Base-by-base conservation (phyloP, 176 grass and related monocot genomes). In the Zoysia pacifica region DNA sequence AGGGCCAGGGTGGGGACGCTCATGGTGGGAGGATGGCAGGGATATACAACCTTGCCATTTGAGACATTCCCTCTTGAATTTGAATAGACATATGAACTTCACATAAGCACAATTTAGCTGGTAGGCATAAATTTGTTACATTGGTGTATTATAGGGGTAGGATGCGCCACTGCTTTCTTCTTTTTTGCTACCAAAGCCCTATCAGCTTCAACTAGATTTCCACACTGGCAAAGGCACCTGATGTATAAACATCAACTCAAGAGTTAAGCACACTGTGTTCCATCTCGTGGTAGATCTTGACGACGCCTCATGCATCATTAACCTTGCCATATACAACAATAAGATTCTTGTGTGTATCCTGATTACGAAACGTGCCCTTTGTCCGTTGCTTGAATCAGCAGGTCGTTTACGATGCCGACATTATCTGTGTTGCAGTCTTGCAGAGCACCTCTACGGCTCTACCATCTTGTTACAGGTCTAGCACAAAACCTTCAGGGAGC, bases 281-380 rank as follows among this genome's bases (percentile, higher is more conserved):
- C 86, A 98, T 94, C 73, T 98, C 92, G 73, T 91, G 74, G 60
- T 94, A 98, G 75, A 88, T 66, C 83, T 72, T 89, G 20, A 91
- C 74, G 52, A 91, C 59, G 45, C 93, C 88, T 82, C 84, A 42
- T 12, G 48, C 43, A 67, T 98, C 70, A 75, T 82, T 50, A 49
- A 46, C 79, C 11, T 59, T 81, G 11, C 58, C 46, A 81, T 94
- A 94, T 53, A 90, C 92, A 54, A 82, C 52, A 12, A 94, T 76
- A 46, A 94, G 80, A 6, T 11, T 85, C 18, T 45, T 20, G 81
- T 94, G 94, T 61, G 80, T 85, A 48, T 83, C 74, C 63, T 78
- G 15, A 76, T 81, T 79, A 75, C 90, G 86, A 28, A 79, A 85
- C 41, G 76, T 84, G 43, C 54, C 92, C 95, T 68, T 75, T 87